Conservation (phyloP, 202 grass and related monocot genomes). For the Schoenoplectus tabernaemontani region DNA sequence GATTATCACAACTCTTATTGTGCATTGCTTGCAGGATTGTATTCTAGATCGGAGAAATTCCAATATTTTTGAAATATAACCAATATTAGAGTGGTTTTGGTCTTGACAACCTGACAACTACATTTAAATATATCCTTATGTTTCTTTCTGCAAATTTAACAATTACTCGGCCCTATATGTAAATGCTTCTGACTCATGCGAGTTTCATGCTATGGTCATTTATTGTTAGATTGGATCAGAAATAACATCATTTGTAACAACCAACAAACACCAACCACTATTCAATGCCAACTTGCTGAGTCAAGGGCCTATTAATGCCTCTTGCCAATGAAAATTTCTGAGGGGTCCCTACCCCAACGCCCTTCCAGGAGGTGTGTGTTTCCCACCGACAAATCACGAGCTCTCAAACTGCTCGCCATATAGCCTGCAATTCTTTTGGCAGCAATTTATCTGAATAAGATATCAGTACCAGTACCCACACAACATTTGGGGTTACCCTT, state of each 20-base stretch:
- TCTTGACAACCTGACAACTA: background rate
- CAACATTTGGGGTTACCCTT: background rate
- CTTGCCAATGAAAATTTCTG: background rate
- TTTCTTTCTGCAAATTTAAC: background rate
- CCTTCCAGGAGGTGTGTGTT: background rate
- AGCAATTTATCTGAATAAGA: background rate
- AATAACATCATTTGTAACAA: background rate
- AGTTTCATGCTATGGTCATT: conserved; percentile 1
- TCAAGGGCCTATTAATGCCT: background rate
- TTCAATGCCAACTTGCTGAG: background rate
- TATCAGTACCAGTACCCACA: background rate
- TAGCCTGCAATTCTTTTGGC: background rate
- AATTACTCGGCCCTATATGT: background rate
- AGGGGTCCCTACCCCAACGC: background rate
- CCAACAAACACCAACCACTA: background rate
- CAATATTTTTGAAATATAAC: background rate
- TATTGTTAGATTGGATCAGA: conserved; percentile 11
- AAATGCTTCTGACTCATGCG: background rate
- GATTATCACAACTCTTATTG: background rate
- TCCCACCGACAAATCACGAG: conserved; percentile 17
- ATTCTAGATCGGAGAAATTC: background rate
- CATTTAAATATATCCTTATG: background rate
- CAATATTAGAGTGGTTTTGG: background rate
- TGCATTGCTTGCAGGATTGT: background rate
- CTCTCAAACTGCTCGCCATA: background rate